Conservation (phyloP, 768 basidiomycete genomes). For the Cytidiella melzeri region DNA sequence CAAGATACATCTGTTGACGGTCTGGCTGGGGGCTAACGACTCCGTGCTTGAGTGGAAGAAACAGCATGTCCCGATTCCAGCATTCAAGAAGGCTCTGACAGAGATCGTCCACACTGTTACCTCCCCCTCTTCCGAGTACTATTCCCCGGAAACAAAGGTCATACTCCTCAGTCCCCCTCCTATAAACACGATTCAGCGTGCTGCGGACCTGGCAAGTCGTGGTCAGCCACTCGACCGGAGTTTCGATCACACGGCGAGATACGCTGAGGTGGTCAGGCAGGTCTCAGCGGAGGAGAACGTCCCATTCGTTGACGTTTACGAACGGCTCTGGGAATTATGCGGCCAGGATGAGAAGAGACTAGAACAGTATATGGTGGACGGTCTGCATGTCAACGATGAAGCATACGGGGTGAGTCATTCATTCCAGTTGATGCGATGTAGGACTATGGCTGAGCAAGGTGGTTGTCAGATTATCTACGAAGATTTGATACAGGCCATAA, state of each 20-base stretch:
- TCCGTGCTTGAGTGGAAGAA: constrained; percentile 54
- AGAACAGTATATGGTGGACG: constrained; percentile 56
- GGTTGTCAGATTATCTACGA: constrained; percentile 59
- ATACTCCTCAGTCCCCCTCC: constrained; percentile 86
- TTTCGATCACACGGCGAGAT: constrained; percentile 56
- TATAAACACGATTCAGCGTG: constrained; percentile 57
- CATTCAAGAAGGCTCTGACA: constrained; percentile 59
- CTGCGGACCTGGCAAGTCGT: constrained; percentile 41
- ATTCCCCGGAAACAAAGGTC: constrained; percentile 69
- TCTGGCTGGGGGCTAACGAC: constrained; percentile 94
- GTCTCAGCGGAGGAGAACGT: constrained; percentile 52
- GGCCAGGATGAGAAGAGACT: constrained; percentile 52
- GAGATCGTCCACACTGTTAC: constrained; percentile 58
- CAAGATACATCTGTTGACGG: constrained; percentile 63
- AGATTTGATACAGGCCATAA: constrained; percentile 51
- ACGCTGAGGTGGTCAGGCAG: constrained; percentile 64
- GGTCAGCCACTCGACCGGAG: constrained; percentile 50
- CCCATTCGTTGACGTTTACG: constrained; percentile 72
- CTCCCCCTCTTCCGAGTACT: constrained; percentile 52
- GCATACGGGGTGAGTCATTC: constrained; percentile 61
- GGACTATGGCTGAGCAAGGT: not conserved
- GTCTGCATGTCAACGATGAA: constrained; percentile 69
- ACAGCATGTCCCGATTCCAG: constrained; percentile 72
- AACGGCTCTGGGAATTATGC: constrained; percentile 64
- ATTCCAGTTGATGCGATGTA: not conserved